phyloP scores from a whole-genome alignment of 139 green algal genomes.

The Gonium pectorale region DNA sequence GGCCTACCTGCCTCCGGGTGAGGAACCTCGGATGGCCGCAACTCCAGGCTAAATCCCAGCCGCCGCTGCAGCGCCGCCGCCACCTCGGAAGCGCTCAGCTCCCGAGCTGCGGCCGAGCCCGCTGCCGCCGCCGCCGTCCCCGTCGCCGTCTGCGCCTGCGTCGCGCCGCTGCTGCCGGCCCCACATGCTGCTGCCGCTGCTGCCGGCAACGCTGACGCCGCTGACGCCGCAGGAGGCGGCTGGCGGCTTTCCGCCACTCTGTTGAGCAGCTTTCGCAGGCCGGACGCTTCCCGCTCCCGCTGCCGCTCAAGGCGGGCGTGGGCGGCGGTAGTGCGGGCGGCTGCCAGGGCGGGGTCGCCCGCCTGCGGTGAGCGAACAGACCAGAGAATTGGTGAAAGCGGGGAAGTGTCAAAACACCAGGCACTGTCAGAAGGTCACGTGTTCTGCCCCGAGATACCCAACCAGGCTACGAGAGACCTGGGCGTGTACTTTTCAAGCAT shows the following conservation, averaged over 20 bases:
- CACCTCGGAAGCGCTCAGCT: not conserved
- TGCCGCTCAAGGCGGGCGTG: not conserved
- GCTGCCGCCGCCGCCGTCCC: not conserved
- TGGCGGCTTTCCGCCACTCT: not conserved
- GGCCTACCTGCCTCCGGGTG: conserved; percentile 46
- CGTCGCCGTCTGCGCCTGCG: not conserved
- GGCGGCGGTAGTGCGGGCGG: not conserved
- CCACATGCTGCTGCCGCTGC: conserved; percentile 1
- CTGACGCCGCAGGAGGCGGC: not conserved
- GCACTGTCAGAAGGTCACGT: too few species aligned
- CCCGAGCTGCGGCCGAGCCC: not conserved
- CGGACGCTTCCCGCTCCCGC: not conserved
- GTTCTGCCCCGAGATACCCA: too few species aligned
- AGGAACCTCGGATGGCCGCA: conserved; percentile 27
- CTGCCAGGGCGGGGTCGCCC: conserved; percentile 8
- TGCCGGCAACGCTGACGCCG: too few species aligned
- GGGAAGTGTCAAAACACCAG: too few species aligned
- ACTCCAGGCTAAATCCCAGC: conserved; percentile 5
- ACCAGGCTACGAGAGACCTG: too few species aligned
- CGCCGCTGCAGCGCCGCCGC: conserved; percentile 15
- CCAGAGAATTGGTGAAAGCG: not conserved
- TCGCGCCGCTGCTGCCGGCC: not conserved
- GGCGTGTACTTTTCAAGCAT: too few species aligned
- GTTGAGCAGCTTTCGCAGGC: conserved; percentile 21
- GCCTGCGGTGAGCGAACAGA: conserved; percentile 1